These are phyloP conservation scores for Madurella mycetomatis DNA, from an alignment of 2,329 filamentous ascomycete genomes.

Conservation along the genomic window DNA sequence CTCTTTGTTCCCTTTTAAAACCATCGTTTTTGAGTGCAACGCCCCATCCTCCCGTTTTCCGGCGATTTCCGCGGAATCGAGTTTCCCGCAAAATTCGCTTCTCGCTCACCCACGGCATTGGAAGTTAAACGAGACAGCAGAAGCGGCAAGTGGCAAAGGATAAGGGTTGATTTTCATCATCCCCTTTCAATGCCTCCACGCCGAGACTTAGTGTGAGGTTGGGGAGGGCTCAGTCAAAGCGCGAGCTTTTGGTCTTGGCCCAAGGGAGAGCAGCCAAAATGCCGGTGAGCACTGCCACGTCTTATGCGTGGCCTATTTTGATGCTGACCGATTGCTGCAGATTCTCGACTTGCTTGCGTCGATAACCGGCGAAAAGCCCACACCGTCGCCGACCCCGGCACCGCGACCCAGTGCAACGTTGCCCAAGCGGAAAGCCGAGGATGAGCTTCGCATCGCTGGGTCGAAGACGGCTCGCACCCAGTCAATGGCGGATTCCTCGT, in stretches of 20 bases:
- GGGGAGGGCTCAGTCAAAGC: constrained; percentile 21
- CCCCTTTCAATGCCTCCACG: constrained; percentile 22
- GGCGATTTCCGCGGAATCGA: neutral
- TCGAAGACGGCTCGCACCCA: constrained; percentile 41
- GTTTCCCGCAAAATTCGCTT: neutral
- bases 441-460: constrained; percentile 40
- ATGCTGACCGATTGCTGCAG: constrained; percentile 30
- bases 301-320: neutral
- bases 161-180: neutral
- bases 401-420: constrained; percentile 30
- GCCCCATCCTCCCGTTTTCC: neutral
- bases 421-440: constrained; percentile 56
- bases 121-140: neutral
- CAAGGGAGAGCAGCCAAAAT: constrained; percentile 27
- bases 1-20: constrained; percentile 15
- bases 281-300: constrained; percentile 32
- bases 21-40: constrained; percentile 3
- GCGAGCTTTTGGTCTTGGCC: constrained; percentile 8
- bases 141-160: constrained; percentile 9
- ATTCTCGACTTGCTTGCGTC: constrained; percentile 57
- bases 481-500: constrained; percentile 23
- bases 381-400: constrained; percentile 32
- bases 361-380: constrained; percentile 53
- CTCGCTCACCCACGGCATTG: neutral
- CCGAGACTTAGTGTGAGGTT: constrained; percentile 23